These are phyloP conservation scores for Neonectria coccinea DNA, from an alignment of 2,329 filamentous ascomycete genomes.

Conservation along the genomic window DNA sequence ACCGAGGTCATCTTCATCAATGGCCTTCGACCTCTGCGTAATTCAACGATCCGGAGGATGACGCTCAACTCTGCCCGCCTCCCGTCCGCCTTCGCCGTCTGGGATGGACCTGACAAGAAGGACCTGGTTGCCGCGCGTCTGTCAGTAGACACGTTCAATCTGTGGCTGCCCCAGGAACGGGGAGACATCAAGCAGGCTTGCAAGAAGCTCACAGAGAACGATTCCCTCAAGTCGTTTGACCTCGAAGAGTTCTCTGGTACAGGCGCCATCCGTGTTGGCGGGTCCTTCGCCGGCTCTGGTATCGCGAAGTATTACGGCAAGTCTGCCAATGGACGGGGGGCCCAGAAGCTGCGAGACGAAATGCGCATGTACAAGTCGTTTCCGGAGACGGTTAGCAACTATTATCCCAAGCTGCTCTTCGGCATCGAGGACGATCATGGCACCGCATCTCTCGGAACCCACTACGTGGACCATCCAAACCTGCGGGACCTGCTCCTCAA, in stretches of 20 bases:
- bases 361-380: slow-evolving; percentile 19
- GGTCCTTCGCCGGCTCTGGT: slow-evolving; percentile 10
- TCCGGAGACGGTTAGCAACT: background rate
- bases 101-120: background rate
- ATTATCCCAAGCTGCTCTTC: background rate
- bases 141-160: background rate
- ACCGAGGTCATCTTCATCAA: background rate
- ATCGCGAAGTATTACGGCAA: slow-evolving; percentile 10
- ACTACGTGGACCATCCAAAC: slow-evolving; percentile 13
- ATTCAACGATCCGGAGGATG: background rate
- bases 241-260: slow-evolving; percentile 14
- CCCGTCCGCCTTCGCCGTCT: background rate
- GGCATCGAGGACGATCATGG: background rate
- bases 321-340: slow-evolving; percentile 11
- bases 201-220: slow-evolving; percentile 4
- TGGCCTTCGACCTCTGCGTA: background rate
- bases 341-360: slow-evolving; percentile 13
- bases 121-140: background rate
- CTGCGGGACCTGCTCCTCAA: slow-evolving; percentile 11
- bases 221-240: slow-evolving; percentile 8
- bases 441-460: slow-evolving; percentile 5
- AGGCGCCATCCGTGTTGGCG: slow-evolving; percentile 12
- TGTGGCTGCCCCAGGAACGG: background rate
- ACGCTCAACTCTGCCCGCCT: background rate
- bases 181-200: background rate